Evolutionary conservation across 371 early-diverging fungal species (phyloP).

Genomic region (Mucor circinelloides): DNA sequence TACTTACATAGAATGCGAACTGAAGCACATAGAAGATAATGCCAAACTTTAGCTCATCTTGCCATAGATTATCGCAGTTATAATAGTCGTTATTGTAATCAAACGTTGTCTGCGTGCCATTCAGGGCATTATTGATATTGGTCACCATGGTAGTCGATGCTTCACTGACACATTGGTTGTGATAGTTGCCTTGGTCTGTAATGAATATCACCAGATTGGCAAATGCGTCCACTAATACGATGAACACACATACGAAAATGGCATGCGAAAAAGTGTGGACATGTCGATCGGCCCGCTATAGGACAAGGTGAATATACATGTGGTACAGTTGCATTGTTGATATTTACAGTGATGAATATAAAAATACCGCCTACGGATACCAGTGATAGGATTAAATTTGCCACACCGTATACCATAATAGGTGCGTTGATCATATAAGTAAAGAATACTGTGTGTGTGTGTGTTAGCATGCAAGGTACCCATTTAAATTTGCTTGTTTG

Average conservation of each 20-base stretch:
- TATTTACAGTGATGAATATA: slow-evolving; percentile 19
- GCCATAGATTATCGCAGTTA: slow-evolving; percentile 29
- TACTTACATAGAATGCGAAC: slow-evolving; percentile 33
- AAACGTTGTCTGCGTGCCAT: slow-evolving; percentile 1
- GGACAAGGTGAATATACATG: background rate
- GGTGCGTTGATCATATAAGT: slow-evolving; percentile 26
- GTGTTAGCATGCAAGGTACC: background rate
- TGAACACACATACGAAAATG: slow-evolving; percentile 25
- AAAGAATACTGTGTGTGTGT: slow-evolving; percentile 25
- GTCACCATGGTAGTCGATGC: slow-evolving; percentile 9
- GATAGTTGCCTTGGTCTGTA: slow-evolving; percentile 8
- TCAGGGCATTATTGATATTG: background rate
- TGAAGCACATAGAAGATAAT: slow-evolving; percentile 22
- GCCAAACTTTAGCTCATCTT: slow-evolving; percentile 34
- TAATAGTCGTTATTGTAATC: slow-evolving; percentile 23
- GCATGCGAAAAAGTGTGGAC: slow-evolving; percentile 23
- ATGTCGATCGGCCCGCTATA: background rate
- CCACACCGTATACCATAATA: slow-evolving; percentile 25
- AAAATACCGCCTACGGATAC: slow-evolving; percentile 28
- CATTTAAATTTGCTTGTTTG: too few species aligned
- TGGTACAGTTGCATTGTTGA: background rate
- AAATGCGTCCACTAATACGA: slow-evolving; percentile 29
- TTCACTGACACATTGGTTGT: slow-evolving; percentile 13
- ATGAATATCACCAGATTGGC: slow-evolving; percentile 33
- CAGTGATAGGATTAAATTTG: slow-evolving; percentile 27